These are phyloP conservation scores for Macrocybe gigantea DNA, from an alignment of 768 basidiomycete species.

Conservation along the genomic window DNA sequence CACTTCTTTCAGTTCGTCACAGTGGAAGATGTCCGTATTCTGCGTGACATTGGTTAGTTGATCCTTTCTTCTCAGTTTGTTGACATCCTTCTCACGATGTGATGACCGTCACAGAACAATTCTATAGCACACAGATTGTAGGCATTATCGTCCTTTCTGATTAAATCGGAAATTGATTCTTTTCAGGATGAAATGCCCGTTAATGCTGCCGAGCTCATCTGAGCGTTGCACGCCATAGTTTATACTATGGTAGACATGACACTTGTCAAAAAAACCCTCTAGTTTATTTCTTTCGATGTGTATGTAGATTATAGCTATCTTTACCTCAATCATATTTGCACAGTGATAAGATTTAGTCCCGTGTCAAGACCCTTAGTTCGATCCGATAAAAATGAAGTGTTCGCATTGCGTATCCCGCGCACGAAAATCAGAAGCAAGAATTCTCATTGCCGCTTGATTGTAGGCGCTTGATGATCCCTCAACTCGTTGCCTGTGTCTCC, in stretches of 20 bases:
- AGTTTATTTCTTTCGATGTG: not conserved
- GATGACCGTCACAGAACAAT: conserved; percentile 62
- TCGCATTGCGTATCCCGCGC: no score
- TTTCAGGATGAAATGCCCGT: conserved; percentile 96
- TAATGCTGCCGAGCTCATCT: conserved; percentile 96
- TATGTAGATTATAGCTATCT: not conserved
- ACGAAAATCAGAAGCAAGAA: no score
- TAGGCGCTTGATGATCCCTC: no score
- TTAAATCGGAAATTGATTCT: conserved; percentile 6
- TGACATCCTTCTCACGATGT: conserved; percentile 5
- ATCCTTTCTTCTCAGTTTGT: conserved; percentile 7
- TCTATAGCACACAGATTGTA: conserved; percentile 93
- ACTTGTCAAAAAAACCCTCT: not conserved
- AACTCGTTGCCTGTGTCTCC: no score
- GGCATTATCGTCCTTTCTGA: conserved; percentile 17
- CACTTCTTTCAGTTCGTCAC: conserved; percentile 69
- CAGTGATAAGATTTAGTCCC: no score
- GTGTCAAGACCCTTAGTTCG: no score
- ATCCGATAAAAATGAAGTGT: no score
- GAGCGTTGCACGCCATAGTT: conserved; percentile 15
- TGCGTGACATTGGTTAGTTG: conserved; percentile 88
- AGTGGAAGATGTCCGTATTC: conserved; percentile 91
- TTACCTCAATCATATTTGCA: no score
- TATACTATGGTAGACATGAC: no score
- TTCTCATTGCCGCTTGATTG: no score